Evolutionary conservation across 169 alveolate genomes (phyloP).

Genomic region (Perkinsus marinus): DNA sequence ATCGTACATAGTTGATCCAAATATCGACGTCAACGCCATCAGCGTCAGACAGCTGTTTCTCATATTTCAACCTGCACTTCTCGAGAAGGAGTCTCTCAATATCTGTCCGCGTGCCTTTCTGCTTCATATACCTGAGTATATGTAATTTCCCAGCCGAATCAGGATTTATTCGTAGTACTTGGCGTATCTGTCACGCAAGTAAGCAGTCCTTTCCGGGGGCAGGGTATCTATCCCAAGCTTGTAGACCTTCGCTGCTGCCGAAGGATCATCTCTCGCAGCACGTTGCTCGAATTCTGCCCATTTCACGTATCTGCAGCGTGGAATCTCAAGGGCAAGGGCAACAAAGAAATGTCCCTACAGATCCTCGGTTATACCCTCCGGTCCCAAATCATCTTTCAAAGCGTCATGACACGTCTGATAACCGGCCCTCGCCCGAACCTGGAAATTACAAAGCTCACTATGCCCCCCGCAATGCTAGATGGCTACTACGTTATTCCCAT

Average conservation of each 20-base stretch:
- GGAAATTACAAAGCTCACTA: too few relatives aligned
- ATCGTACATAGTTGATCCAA: not conserved
- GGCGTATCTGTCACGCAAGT: not conserved
- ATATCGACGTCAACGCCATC: not conserved
- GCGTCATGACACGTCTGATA: constrained; percentile 10
- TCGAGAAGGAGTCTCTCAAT: not conserved
- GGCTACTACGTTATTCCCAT: constrained; percentile 55
- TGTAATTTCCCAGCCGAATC: not conserved
- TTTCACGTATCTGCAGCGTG: not conserved
- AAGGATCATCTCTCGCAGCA: not conserved
- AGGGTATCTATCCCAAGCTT: not conserved
- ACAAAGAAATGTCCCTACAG: too few relatives aligned
- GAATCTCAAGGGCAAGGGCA: too few relatives aligned
- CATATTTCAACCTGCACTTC: not conserved
- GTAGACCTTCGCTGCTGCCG: not conserved
- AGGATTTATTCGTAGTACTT: not conserved
- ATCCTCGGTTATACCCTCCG: not conserved
- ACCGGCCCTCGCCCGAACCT: constrained; percentile 27
- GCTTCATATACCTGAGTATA: not conserved
- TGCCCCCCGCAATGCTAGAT: constrained; percentile 52
- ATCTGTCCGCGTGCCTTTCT: not conserved
- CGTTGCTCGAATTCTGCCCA: not conserved
- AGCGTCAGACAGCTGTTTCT: not conserved
- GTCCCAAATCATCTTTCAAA: not conserved
- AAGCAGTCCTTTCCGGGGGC: not conserved